Evolutionary conservation across 371 early-diverging fungal species (phyloP).

Genomic region (Apophysomyces variabilis): DNA sequence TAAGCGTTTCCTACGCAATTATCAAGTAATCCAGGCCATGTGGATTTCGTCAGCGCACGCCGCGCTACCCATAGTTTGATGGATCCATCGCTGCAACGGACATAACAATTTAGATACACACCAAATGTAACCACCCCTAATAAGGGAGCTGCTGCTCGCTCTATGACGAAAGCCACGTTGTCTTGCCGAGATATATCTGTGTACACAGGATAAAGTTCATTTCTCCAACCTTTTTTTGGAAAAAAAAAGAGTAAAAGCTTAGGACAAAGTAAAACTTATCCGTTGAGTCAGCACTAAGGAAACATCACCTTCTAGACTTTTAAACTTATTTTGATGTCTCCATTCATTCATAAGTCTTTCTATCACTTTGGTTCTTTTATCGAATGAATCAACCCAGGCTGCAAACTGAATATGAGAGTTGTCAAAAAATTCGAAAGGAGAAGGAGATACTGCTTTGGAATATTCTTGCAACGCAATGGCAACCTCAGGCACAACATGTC

Average conservation of each 20-base stretch:
- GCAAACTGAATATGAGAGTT: conserved; percentile 28
- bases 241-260: not conserved
- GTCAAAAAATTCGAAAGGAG: conserved; percentile 38
- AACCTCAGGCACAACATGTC: conserved; percentile 40
- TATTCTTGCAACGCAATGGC: conserved; percentile 33
- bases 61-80: conserved; percentile 87
- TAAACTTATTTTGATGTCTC: conserved; percentile 37
- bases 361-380: conserved; percentile 41
- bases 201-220: conserved; percentile 85
- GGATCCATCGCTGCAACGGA: conserved; percentile 36
- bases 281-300: no score
- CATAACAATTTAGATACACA: conserved; percentile 83
- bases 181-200: conserved; percentile 39
- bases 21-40: conserved; percentile 88
- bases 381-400: conserved; percentile 33
- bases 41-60: conserved; percentile 80
- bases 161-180: conserved; percentile 69
- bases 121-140: conserved; percentile 84
- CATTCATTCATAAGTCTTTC: conserved; percentile 46
- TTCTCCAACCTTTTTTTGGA: conserved; percentile 41
- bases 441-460: conserved; percentile 17
- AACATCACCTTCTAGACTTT: conserved; percentile 30
- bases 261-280: not conserved
- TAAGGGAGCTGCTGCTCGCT: conserved; percentile 80
- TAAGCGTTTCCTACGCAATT: conserved; percentile 64